Evolutionary conservation across 2,329 filamentous ascomycete genomes (phyloP).

Genomic region (Aspergillus pseudonomiae): DNA sequence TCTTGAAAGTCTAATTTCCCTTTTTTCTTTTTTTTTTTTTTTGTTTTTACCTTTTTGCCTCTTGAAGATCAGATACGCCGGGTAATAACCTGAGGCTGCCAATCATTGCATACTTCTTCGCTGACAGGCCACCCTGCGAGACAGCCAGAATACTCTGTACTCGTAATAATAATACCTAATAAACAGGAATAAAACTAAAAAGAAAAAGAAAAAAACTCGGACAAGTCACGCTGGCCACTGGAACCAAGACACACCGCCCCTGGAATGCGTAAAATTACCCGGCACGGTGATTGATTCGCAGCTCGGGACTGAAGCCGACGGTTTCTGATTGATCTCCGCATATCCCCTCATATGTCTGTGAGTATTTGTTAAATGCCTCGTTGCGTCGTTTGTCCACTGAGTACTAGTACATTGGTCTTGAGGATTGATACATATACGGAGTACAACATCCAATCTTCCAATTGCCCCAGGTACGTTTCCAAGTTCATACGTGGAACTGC

Average conservation of each 20-base stretch:
- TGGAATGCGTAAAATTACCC: conserved; percentile 15
- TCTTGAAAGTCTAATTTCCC: too few species aligned
- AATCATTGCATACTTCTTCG: not conserved
- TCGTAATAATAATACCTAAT: not conserved
- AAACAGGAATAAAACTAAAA: not conserved
- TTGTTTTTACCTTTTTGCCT: not conserved
- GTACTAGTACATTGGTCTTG: not conserved
- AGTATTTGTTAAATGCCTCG: not conserved
- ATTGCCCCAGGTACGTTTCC: not conserved
- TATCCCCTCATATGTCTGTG: not conserved
- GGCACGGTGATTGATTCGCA: not conserved
- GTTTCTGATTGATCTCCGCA: conserved; percentile 7
- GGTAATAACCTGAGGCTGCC: conserved; percentile 3
- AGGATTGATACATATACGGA: not conserved
- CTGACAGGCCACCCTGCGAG: not conserved
- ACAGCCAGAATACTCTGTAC: not conserved
- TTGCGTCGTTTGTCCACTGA: not conserved
- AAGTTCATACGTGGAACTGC: not conserved
- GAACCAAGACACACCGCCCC: conserved; percentile 13
- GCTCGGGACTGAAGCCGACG: not conserved
- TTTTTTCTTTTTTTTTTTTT: conserved; percentile 4
- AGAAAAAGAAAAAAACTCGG: not conserved
- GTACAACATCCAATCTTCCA: not conserved
- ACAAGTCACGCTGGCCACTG: conserved; percentile 5
- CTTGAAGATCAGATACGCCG: conserved; percentile 6